phyloP scores from a whole-genome alignment of 2,329 filamentous ascomycete genomes.

The Zasmidium citrigriseum region DNA sequence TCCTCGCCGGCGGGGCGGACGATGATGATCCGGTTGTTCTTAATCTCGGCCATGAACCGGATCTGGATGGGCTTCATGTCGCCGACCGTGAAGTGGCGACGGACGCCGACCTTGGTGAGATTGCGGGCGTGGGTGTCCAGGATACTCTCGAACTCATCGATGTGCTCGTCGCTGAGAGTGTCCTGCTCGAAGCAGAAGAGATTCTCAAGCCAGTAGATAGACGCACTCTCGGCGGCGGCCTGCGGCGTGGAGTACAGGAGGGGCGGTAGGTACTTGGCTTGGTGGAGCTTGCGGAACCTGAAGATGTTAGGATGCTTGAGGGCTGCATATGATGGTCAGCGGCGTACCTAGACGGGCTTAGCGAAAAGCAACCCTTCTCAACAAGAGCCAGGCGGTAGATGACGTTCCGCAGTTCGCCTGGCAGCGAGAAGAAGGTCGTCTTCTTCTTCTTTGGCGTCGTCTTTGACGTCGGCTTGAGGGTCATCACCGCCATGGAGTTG shows the following conservation, averaged over 20 bases:
- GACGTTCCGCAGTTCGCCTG: constrained; percentile 5
- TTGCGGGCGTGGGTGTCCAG: neutral
- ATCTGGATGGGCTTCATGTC: constrained; percentile 3
- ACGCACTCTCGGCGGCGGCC: neutral
- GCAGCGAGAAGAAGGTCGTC: neutral
- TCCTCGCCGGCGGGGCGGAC: neutral
- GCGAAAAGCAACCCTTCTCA: neutral
- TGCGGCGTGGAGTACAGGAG: neutral
- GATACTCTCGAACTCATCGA: neutral
- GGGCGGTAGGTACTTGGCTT: neutral
- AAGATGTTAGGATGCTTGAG: neutral
- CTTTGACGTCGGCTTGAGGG: too few relatives aligned
- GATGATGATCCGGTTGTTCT: neutral
- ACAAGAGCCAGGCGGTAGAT: neutral
- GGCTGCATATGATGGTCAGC: too few relatives aligned
- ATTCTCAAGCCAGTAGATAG: constrained; percentile 8
- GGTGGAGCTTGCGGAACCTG: neutral
- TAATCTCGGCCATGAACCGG: neutral
- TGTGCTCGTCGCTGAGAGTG: neutral
- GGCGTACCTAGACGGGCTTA: too few relatives aligned
- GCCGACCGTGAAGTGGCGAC: constrained; percentile 3
- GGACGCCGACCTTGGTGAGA: neutral
- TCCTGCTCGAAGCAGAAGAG: constrained; percentile 3
- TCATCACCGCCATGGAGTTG: neutral
- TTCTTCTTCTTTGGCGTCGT: too few relatives aligned